Conservation (phyloP, 2,329 filamentous ascomycete species). For the Colletotrichum horii region DNA sequence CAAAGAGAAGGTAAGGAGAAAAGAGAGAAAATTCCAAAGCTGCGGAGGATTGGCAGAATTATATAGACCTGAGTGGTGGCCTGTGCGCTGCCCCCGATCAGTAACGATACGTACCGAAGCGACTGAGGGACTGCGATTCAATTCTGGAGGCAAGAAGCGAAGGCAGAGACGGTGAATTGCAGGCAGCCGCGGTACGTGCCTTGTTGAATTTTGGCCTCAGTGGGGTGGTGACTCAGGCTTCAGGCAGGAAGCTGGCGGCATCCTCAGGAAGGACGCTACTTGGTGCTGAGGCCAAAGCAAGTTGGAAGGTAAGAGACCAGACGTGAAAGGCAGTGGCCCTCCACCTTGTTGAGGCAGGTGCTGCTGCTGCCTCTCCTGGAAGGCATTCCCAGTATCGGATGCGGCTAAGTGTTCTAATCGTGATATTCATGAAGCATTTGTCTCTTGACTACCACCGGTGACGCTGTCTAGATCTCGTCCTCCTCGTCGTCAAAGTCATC, state of each 20-base stretch:
- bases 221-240: not conserved
- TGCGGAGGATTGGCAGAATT: not conserved
- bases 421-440: not conserved
- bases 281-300: not conserved
- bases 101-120: not conserved
- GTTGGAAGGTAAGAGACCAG: not conserved
- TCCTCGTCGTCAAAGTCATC: conserved; percentile 98
- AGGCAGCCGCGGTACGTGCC: not conserved
- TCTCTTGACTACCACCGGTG: not conserved
- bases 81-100: not conserved
- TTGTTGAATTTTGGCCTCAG: conserved; percentile 4
- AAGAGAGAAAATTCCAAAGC: not conserved
- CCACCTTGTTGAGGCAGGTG: not conserved
- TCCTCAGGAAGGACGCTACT: not conserved
- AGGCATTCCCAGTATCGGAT: not conserved
- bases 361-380: not conserved
- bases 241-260: not conserved
- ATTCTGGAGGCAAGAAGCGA: not conserved
- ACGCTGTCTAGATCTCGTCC: conserved; percentile 73
- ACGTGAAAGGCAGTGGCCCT: not conserved
- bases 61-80: not conserved
- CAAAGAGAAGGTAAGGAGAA: conserved; percentile 3
- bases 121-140: not conserved
- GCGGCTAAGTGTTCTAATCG: not conserved
- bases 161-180: not conserved